phyloP scores from a whole-genome alignment of 306 rosid species.

The Inga oerstediana region DNA sequence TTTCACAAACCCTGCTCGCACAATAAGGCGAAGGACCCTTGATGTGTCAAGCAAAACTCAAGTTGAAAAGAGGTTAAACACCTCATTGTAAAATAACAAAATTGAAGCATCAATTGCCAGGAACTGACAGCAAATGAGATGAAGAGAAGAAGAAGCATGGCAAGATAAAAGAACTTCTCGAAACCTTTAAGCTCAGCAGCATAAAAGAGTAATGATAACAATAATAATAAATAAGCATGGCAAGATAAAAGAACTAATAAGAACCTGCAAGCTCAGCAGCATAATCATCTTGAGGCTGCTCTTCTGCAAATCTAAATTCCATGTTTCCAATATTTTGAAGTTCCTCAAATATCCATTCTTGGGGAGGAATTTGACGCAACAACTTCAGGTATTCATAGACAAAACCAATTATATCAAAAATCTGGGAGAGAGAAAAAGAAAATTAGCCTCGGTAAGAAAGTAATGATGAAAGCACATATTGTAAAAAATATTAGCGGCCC shows the following conservation, averaged over 20 bases:
- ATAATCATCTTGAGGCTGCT: conserved; percentile 96
- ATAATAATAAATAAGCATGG: not conserved
- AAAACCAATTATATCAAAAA: conserved; percentile 78
- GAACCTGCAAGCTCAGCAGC: conserved; percentile 96
- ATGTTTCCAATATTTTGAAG: conserved; percentile 91
- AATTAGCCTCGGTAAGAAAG: conserved; percentile 22
- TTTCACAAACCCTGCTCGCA: conserved; percentile 13
- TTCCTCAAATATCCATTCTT: conserved; percentile 96
- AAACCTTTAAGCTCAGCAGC: conserved; percentile 91
- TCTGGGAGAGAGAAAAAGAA: conserved; percentile 43
- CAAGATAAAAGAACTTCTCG: not conserved
- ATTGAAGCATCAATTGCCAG: not conserved
- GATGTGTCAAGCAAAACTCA: conserved; percentile 17
- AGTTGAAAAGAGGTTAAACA: not conserved
- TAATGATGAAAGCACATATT: conserved; percentile 9
- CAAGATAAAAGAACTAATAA: conserved; percentile 1
- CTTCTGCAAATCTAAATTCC: conserved; percentile 95
- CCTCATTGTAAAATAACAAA: conserved; percentile 15
- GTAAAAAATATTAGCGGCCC: conserved; percentile 4
- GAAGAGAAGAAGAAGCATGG: not conserved
- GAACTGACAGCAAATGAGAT: not conserved
- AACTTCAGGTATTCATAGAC: conserved; percentile 86
- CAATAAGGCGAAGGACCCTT: not conserved
- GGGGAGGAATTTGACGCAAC: conserved; percentile 71
- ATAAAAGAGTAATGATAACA: conserved; percentile 29